phyloP scores from a whole-genome alignment of 371 early-diverging fungal genomes.

The Apophysomyces elegans region DNA sequence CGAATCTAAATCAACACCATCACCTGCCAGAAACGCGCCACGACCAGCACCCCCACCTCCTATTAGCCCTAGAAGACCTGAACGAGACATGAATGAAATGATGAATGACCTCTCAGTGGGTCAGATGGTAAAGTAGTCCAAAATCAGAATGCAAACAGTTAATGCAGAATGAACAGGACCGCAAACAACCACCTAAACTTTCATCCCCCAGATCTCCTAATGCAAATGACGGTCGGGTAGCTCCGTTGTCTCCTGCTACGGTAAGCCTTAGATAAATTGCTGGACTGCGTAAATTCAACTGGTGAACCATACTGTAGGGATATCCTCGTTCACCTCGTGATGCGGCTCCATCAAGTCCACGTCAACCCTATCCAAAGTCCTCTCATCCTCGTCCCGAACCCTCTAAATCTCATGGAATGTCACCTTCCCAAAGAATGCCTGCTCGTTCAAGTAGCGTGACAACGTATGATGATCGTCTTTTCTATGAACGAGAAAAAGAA shows the following conservation, averaged over 20 bases:
- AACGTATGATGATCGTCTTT: constrained; percentile 15
- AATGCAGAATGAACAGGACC: constrained; percentile 8
- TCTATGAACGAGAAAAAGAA: constrained; percentile 16
- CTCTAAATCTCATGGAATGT: constrained; percentile 32
- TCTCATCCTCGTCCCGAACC: constrained; percentile 37
- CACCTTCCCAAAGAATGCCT: constrained; percentile 14
- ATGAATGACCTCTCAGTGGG: constrained; percentile 30
- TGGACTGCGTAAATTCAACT: background rate
- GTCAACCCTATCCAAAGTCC: constrained; percentile 11
- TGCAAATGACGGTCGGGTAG: constrained; percentile 7
- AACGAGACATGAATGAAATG: constrained; percentile 28
- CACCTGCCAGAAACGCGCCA: constrained; percentile 16
- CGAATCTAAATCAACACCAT: constrained; percentile 16
- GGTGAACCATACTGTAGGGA: background rate
- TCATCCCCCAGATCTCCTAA: constrained; percentile 9
- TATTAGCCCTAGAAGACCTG: constrained; percentile 12
- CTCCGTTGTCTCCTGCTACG: constrained; percentile 24
- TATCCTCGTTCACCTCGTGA: constrained; percentile 25
- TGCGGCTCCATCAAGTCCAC: constrained; percentile 11
- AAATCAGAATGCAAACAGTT: constrained; percentile 1
- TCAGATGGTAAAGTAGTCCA: background rate
- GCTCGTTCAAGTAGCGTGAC: constrained; percentile 20
- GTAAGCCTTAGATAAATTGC: constrained; percentile 20
- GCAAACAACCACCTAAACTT: constrained; percentile 11
- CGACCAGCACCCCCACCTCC: constrained; percentile 35